phyloP scores from a whole-genome alignment of 148 eudicot species.

The Agrostemma githago region DNA sequence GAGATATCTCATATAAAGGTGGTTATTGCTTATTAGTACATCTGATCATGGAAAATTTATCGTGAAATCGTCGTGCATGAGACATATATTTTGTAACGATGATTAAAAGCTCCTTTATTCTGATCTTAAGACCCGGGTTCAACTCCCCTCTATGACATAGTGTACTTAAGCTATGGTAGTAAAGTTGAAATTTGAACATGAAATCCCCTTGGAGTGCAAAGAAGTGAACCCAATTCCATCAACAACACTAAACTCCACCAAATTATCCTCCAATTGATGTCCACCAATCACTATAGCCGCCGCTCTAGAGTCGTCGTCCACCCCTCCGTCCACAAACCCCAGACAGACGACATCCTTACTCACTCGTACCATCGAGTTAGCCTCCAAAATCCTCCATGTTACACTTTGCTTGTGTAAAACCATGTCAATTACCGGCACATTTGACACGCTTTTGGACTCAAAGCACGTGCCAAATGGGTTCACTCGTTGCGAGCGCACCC shows the following conservation, averaged over 20 bases:
- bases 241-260: slow-evolving; percentile 38
- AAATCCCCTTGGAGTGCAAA: slow-evolving; percentile 22
- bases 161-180: background rate
- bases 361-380: slow-evolving; percentile 67
- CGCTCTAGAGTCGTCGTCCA: background rate
- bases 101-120: too few relatives aligned
- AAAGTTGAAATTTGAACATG: slow-evolving; percentile 41
- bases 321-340: slow-evolving; percentile 55
- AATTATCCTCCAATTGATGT: slow-evolving; percentile 46
- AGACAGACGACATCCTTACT: slow-evolving; percentile 38
- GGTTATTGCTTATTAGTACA: too few relatives aligned
- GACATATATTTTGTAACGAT: too few relatives aligned
- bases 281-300: slow-evolving; percentile 46
- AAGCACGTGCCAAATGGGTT: slow-evolving; percentile 54
- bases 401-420: slow-evolving; percentile 40
- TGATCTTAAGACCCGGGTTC: too few relatives aligned
- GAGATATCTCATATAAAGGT: too few relatives aligned
- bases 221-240: slow-evolving; percentile 42
- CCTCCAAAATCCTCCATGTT: slow-evolving; percentile 42
- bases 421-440: slow-evolving; percentile 47
- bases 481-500: slow-evolving; percentile 29
- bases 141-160: too few relatives aligned
- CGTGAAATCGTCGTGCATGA: too few relatives aligned
- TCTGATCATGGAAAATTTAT: too few relatives aligned
- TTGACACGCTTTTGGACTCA: slow-evolving; percentile 20